Base-by-base conservation (phyloP, 2,329 filamentous ascomycete genomes). In the Beauveria pseudobassiana region DNA sequence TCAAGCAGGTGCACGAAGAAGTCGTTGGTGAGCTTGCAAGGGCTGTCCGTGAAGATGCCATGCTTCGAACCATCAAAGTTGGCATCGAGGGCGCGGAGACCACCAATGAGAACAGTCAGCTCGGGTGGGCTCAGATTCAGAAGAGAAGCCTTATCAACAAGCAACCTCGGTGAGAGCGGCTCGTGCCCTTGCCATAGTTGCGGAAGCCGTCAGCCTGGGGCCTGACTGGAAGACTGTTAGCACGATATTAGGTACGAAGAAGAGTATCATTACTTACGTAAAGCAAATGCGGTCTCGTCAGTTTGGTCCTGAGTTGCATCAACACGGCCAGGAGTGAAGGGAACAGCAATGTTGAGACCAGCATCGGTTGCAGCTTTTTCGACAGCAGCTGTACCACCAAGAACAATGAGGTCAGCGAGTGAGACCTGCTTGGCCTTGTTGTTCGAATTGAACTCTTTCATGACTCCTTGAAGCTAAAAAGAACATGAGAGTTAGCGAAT, bases 1-100 rank as follows among this genome's bases (percentile, higher is more conserved):
- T 91, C 87, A 26, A 93, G 82, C 1, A 93, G 79, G 77, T 92
- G 91, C 74, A 90, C 82, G 69, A 93, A 93, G 81, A 90, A 93
- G 77, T 93, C 89, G 74, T 90, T 91, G 69, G 85, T 89, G 68
- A 93, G 79, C 67, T 83, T 75, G 46, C 89, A 89, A 0, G 87
- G 86, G 6, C 78, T 78, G 66, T 80, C 79, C 62, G 89, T 93
- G 69, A 92, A 80, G 63, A 92, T 81, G 62, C 89, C 89, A 62
- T 83, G 74, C 28, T 77, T 71, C 0, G 87, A 90, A 42, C 86
- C 86, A 67, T 92, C 87, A 65, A 80, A 90, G 79, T 92, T 93
- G 71, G 83, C 78, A 70, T 85, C 83, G 58, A 93, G 77, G 1
- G 80, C 82, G 67, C 89, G 88, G 57, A 93, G 78, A 72, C 89